These are phyloP conservation scores for Yueomyces sinensis DNA, from an alignment of 805 yeast species.

Conservation along the genomic window DNA sequence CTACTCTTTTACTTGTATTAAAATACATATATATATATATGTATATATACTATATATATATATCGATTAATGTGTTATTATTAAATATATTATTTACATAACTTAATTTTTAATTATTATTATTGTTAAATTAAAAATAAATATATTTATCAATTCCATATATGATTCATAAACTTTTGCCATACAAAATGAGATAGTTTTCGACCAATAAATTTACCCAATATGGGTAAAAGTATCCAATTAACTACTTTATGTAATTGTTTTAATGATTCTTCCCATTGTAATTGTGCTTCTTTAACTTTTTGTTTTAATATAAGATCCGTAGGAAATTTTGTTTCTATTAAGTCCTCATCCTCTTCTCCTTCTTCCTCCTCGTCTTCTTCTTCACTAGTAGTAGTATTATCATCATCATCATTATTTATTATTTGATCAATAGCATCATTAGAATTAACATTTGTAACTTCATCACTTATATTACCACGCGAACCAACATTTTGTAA, in stretches of 20 bases:
- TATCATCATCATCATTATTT: conserved; percentile 1
- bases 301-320: conserved; percentile 6
- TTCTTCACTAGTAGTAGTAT: conserved; percentile 2
- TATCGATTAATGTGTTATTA: too few species aligned
- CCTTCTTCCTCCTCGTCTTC: conserved; percentile 2
- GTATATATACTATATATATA: too few species aligned
- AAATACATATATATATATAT: too few species aligned
- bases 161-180: conserved; percentile 13
- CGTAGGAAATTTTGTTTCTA: conserved; percentile 13
- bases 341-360: conserved; percentile 1
- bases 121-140: too few species aligned
- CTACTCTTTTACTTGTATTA: too few species aligned
- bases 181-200: conserved; percentile 33
- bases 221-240: conserved; percentile 48
- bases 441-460: not conserved
- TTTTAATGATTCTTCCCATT: conserved; percentile 58
- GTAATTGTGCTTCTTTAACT: conserved; percentile 41
- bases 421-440: not conserved
- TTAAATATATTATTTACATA: too few species aligned
- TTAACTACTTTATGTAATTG: conserved; percentile 47
- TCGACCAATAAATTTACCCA: conserved; percentile 59
- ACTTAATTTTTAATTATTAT: too few species aligned
- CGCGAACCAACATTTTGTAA: not conserved
- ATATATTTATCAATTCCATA: conserved; percentile 5
- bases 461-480: not conserved